These are phyloP conservation scores for Wallemia mellicola DNA, from an alignment of 1,284 basidiomycete species.

Conservation along the genomic window DNA sequence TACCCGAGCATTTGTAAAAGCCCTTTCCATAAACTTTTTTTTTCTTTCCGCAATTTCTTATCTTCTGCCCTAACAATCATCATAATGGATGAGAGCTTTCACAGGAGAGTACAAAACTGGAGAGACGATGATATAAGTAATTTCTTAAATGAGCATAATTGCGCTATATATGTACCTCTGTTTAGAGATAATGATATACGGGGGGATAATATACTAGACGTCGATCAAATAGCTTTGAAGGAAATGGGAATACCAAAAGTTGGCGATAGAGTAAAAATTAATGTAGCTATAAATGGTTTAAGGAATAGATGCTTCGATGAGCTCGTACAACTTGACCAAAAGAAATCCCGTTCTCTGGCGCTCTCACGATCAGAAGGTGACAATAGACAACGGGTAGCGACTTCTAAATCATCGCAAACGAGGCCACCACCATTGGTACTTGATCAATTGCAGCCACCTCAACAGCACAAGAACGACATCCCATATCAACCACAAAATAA, in stretches of 20 bases:
- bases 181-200: slow-evolving; percentile 65
- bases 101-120: slow-evolving; percentile 10
- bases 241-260: slow-evolving; percentile 67
- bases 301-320: slow-evolving; percentile 23
- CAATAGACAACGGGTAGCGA: background rate
- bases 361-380: background rate
- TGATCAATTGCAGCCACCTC: background rate
- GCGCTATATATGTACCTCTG: slow-evolving; percentile 30
- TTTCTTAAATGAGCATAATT: slow-evolving; percentile 21
- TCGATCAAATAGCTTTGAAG: slow-evolving; percentile 53
- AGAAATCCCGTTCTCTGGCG: background rate
- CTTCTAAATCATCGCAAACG: background rate
- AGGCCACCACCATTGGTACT: background rate
- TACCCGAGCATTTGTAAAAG: background rate
- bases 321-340: background rate
- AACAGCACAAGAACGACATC: background rate
- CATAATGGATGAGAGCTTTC: background rate
- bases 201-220: slow-evolving; percentile 57
- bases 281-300: slow-evolving; percentile 50
- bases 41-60: too few species aligned
- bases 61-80: too few species aligned
- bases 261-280: slow-evolving; percentile 58
- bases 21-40: background rate
- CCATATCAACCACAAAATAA: background rate
- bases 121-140: slow-evolving; percentile 9